phyloP scores from a whole-genome alignment of 768 basidiomycete species.

The Trametes sanguinea region DNA sequence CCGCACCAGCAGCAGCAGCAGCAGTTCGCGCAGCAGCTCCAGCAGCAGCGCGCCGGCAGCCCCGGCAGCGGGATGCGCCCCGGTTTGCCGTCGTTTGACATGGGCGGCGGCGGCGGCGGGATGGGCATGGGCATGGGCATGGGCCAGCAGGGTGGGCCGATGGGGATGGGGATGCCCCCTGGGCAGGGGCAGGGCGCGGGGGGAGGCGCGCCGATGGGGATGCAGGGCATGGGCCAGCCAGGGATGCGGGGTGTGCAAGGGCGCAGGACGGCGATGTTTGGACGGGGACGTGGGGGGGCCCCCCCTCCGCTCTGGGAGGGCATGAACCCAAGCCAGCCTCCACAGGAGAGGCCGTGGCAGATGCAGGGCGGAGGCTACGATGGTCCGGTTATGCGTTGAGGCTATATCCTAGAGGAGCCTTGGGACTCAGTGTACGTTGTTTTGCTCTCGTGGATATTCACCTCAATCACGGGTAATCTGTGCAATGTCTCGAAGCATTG shows the following conservation, averaged over 20 bases:
- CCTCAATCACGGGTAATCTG: background rate
- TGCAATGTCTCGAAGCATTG: too few species aligned
- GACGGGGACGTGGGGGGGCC: conserved; percentile 38
- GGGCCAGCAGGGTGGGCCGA: background rate
- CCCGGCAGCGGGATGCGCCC: background rate
- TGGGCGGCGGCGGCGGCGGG: conserved; percentile 15
- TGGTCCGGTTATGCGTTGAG: too few species aligned
- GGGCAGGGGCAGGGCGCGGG: conserved; percentile 17
- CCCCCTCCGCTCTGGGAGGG: conserved; percentile 36
- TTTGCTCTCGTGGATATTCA: conserved; percentile 14
- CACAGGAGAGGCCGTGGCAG: conserved; percentile 49
- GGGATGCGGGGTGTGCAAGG: conserved; percentile 43
- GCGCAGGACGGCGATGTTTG: conserved; percentile 63
- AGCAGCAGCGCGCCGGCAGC: conserved; percentile 11
- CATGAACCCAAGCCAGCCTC: conserved; percentile 36
- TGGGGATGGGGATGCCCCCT: conserved; percentile 1
- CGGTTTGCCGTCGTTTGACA: conserved; percentile 20
- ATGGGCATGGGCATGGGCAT: conserved; percentile 4
- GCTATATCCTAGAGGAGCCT: too few species aligned
- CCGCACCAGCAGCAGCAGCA: background rate
- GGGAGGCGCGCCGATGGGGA: conserved; percentile 12
- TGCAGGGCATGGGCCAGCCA: conserved; percentile 25
- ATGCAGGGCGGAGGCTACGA: conserved; percentile 2
- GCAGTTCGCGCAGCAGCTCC: background rate
- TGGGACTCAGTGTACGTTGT: background rate